phyloP scores from a whole-genome alignment of 2,329 filamentous ascomycete genomes.

The Incumbomyces delicatus region DNA sequence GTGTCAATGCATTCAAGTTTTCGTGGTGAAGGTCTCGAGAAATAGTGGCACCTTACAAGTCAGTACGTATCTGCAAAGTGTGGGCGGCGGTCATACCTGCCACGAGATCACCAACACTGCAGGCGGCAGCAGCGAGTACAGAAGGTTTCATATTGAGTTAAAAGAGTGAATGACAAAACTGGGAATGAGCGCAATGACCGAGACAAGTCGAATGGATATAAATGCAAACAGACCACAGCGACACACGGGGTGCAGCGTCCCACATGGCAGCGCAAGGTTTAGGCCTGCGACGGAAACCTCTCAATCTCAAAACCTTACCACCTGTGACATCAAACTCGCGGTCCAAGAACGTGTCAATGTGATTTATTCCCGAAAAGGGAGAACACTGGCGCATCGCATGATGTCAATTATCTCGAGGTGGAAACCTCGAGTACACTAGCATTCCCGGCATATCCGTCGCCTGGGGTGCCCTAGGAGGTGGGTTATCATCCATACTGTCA shows the following conservation, averaged over 20 bases:
- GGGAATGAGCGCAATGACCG: neutral
- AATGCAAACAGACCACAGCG: neutral
- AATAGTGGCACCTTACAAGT: neutral
- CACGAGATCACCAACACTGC: neutral
- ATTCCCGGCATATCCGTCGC: too few relatives aligned
- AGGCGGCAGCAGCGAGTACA: neutral
- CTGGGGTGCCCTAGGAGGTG: too few relatives aligned
- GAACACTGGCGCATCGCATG: too few relatives aligned
- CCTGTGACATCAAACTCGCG: too few relatives aligned
- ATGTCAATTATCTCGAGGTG: too few relatives aligned
- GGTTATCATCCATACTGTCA: too few relatives aligned
- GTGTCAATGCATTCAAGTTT: neutral
- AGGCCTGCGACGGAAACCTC: too few relatives aligned
- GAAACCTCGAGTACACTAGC: too few relatives aligned
- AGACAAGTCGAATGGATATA: neutral
- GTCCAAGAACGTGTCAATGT: too few relatives aligned
- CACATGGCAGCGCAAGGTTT: too few relatives aligned
- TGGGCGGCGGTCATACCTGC: neutral
- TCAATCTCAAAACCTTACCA: too few relatives aligned
- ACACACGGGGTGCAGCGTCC: neutral
- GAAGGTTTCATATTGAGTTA: constrained; percentile 1
- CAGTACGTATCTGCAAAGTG: neutral
- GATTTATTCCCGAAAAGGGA: too few relatives aligned
- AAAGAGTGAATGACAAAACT: neutral
- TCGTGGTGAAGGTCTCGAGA: neutral